Base-by-base conservation (phyloP, 148 eudicot species). In the Pouteria glomerata region DNA sequence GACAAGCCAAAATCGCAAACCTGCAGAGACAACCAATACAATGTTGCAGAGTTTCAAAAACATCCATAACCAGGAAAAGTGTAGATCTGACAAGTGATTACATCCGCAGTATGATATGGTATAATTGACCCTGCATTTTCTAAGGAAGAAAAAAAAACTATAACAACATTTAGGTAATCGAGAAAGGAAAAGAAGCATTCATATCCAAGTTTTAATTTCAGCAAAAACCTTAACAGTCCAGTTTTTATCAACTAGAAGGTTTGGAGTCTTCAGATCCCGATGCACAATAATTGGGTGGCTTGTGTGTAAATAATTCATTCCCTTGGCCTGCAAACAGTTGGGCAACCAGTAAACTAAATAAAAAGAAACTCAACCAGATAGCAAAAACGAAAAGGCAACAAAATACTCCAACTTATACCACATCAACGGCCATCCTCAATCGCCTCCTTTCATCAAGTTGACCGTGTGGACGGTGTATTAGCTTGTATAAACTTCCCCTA, bases 1-100 rank as follows among this genome's bases (percentile, higher is more conserved):
- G 99, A 96, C 85, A 96, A 76, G 56, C 97, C 97, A 77, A 96
- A 96, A 83, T 92, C 99, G 75, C 97, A 86, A 66, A 95, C 99
- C 99, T 95, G 82, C 57, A 84, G 15, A 76, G 7, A 72, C 35
- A 63, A 74, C 55, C 12, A 34, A n/a, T n/a, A 50, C 29, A 62
- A 39, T 26, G 31, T 62, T 19, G 4, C 8, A n/a, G 23, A 58
- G 30, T 41, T 52, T 4, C 42, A 42, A 33, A 26, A 23, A 21
- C 14, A 14, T 51, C 21, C 30, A 0, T 16, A 0, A 13, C 15
- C 39, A 39, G 18, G 42, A 51, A 39, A 30, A 45, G 7, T 62
- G 11, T 14, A 48, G 51, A 16, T 35, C 45, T 21, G 27, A 23
- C 26, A 23, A 30, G 48, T 39, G 23, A 5, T 34, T 45, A 55